Evolutionary conservation across 192 early-diverging fungal genomes (phyloP).

Genomic region (Backusella tarrabulga): DNA sequence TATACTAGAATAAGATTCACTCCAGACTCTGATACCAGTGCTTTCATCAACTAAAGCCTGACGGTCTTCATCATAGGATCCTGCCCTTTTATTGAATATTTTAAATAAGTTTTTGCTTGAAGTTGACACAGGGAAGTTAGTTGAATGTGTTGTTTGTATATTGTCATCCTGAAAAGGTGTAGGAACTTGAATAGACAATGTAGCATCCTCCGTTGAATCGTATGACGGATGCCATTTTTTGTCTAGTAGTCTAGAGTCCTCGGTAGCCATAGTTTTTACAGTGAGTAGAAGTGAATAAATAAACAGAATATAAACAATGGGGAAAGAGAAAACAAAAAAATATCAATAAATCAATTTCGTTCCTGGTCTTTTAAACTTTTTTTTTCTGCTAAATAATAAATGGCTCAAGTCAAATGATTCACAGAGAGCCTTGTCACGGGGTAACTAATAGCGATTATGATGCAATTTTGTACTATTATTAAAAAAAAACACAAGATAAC

Average conservation of each 20-base stretch:
- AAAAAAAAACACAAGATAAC: background rate
- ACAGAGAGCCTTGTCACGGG: background rate
- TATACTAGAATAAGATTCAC: conserved; percentile 57
- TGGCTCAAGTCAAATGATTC: background rate
- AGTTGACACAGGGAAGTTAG: background rate
- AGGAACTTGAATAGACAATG: background rate
- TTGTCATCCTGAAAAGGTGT: background rate
- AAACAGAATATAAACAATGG: background rate
- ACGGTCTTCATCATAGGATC: conserved; percentile 46
- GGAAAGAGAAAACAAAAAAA: background rate
- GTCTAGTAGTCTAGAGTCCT: conserved; percentile 7
- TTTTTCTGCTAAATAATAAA: background rate
- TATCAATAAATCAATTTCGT: background rate
- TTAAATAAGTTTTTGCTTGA: background rate
- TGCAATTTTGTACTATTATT: background rate
- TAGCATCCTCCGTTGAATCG: background rate
- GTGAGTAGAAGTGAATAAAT: background rate
- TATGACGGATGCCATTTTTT: background rate
- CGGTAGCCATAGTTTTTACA: background rate
- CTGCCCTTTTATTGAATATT: conserved; percentile 29
- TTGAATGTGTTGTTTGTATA: background rate
- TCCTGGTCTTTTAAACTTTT: background rate
- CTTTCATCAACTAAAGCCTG: conserved; percentile 50
- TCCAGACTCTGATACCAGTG: conserved; percentile 56
- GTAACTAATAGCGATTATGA: background rate